Conservation (phyloP, 2,329 filamentous ascomycete species). For the Esteya vermicola region DNA sequence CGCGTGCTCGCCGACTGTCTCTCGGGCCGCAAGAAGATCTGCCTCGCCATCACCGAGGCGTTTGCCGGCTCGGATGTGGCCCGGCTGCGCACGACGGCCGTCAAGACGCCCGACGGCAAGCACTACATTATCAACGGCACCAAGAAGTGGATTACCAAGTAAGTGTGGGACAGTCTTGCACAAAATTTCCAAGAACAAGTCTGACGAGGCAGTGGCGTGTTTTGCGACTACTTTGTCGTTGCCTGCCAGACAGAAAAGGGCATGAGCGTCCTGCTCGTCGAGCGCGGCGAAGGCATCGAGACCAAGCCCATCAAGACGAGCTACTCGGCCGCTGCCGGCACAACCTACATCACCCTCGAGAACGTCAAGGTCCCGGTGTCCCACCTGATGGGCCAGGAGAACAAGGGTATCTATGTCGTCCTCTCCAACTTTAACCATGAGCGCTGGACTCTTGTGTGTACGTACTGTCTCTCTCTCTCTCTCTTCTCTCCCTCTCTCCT, state of each 20-base stretch:
- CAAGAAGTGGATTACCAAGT: constrained; percentile 78
- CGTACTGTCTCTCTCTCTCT: constrained; percentile 13
- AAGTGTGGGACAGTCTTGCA: background rate
- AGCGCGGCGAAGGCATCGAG: constrained; percentile 59
- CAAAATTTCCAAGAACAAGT: background rate
- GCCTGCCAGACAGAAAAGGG: constrained; percentile 69
- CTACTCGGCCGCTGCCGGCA: constrained; percentile 68
- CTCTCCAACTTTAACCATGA: constrained; percentile 84
- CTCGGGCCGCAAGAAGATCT: constrained; percentile 75
- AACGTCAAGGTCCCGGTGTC: constrained; percentile 73
- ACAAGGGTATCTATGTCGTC: constrained; percentile 77
- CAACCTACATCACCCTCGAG: constrained; percentile 68
- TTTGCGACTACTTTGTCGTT: constrained; percentile 70
- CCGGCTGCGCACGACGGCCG: constrained; percentile 62
- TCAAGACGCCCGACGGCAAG: constrained; percentile 61
- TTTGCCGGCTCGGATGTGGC: constrained; percentile 78
- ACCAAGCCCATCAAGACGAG: constrained; percentile 67
- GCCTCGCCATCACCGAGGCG: constrained; percentile 75
- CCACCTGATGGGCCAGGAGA: constrained; percentile 66
- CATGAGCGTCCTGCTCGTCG: constrained; percentile 62
- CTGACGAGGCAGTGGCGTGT: constrained; percentile 30
- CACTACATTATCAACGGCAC: constrained; percentile 58
- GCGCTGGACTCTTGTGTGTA: constrained; percentile 61
- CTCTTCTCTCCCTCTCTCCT: background rate
- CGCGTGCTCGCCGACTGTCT: constrained; percentile 59